Evolutionary conservation across 176 grass and related monocot species (phyloP).

Genomic region (Guadua angustifolia): DNA sequence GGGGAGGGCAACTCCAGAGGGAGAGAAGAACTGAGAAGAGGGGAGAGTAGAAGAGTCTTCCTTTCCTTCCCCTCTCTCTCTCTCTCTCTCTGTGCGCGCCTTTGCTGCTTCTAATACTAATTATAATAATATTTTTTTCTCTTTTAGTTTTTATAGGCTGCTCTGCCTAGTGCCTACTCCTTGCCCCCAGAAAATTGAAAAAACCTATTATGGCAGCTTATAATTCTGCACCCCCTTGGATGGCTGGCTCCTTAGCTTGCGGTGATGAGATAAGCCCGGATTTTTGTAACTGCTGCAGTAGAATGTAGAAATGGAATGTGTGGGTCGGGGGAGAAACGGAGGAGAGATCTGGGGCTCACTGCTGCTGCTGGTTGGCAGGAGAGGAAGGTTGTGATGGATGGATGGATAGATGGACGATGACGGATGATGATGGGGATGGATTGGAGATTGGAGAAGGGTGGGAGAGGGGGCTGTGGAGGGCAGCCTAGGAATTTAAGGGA

Average conservation of each 20-base stretch:
- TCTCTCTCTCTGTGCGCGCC: not conserved
- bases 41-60: not conserved
- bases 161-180: not conserved
- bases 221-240: not conserved
- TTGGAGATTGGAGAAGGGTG: conserved; percentile 23
- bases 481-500: conserved; percentile 48
- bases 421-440: conserved; percentile 22
- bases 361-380: not conserved
- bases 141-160: conserved; percentile 9
- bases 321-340: not conserved
- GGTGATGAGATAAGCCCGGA: not conserved
- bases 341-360: conserved; percentile 28
- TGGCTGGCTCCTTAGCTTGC: not conserved
- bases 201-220: not conserved
- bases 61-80: not conserved
- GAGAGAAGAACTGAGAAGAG: conserved; percentile 36
- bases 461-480: conserved; percentile 25
- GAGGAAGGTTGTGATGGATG: not conserved
- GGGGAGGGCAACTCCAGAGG: conserved; percentile 37
- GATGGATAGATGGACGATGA: conserved; percentile 1
- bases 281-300: not conserved
- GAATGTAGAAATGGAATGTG: not conserved
- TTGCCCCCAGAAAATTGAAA: not conserved
- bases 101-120: conserved; percentile 37
- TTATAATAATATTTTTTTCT: not conserved